A percentile compares a stretch with the other conserved stretches of the same genome.
These are phyloP conservation scores for Epicoccum sorghinum DNA, from an alignment of 2,329 filamentous ascomycete species.

Conservation along the genomic window DNA sequence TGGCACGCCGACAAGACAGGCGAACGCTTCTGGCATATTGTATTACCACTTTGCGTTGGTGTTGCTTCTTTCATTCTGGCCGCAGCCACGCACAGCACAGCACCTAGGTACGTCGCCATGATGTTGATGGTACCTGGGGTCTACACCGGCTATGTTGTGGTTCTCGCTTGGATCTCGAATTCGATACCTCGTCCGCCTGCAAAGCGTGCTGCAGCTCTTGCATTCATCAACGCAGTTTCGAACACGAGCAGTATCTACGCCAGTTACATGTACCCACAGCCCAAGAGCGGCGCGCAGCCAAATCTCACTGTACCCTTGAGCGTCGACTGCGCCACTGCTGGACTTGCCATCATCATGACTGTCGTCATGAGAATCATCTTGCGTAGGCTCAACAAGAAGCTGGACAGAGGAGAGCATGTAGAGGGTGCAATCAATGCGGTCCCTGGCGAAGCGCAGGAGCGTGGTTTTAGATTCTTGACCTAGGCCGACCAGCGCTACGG, in stretches of 20 bases:
- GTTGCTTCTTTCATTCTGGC: constrained; percentile 71
- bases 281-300: constrained; percentile 37
- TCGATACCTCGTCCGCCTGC: constrained; percentile 76
- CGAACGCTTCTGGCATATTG: constrained; percentile 73
- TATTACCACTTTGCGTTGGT: constrained; percentile 65
- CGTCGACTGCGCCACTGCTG: constrained; percentile 70
- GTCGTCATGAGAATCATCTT: constrained; percentile 68
- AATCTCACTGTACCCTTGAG: constrained; percentile 64
- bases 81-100: constrained; percentile 65
- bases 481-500: constrained; percentile 32
- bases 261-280: constrained; percentile 68
- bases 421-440: constrained; percentile 60
- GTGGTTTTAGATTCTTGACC: constrained; percentile 71
- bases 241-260: constrained; percentile 75
- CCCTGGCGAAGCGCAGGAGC: constrained; percentile 62
- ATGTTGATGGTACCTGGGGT: constrained; percentile 71
- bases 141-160: constrained; percentile 67
- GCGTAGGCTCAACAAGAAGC: constrained; percentile 68
- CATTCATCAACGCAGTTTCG: constrained; percentile 75
- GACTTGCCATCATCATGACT: constrained; percentile 68
- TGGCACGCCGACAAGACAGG: constrained; percentile 74
- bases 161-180: constrained; percentile 76
- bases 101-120: constrained; percentile 71
- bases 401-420: constrained; percentile 67
- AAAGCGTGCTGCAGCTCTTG: constrained; percentile 74